phyloP scores from a whole-genome alignment of 2,329 filamentous ascomycete species.

The Cladosporium sp. region DNA sequence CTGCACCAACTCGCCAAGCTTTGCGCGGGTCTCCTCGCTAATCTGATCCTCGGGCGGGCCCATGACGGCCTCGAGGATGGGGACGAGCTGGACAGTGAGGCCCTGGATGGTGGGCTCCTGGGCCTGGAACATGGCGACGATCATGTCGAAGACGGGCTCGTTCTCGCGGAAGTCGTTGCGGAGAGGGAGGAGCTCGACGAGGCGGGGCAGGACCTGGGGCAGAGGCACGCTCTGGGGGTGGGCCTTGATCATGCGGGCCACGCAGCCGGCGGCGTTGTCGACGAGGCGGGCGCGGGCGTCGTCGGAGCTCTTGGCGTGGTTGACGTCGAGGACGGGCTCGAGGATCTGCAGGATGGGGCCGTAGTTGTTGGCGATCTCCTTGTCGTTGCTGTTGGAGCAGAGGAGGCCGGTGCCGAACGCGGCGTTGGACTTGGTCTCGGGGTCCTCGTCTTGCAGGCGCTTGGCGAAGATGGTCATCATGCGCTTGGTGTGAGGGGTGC shows the following conservation, averaged over 20 bases:
- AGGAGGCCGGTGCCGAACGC: constrained; percentile 87
- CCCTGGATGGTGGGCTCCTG: constrained; percentile 66
- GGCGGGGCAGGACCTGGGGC: constrained; percentile 71
- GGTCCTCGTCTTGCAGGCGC: constrained; percentile 82
- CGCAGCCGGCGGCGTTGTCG: constrained; percentile 89
- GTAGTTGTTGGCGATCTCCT: constrained; percentile 71
- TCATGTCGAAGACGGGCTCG: constrained; percentile 84
- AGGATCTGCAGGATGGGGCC: constrained; percentile 76
- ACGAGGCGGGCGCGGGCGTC: constrained; percentile 76
- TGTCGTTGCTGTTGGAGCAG: constrained; percentile 73
- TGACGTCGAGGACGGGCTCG: constrained; percentile 68
- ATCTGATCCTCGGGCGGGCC: constrained; percentile 70
- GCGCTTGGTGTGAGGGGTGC: constrained; percentile 72
- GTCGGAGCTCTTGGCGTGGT: constrained; percentile 35
- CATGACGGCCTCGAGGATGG: constrained; percentile 69
- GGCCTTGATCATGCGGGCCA: constrained; percentile 86
- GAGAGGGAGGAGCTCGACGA: constrained; percentile 76
- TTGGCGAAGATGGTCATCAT: constrained; percentile 79
- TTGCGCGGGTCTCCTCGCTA: constrained; percentile 63
- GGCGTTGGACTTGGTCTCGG: constrained; percentile 90
- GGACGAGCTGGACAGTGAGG: constrained; percentile 65
- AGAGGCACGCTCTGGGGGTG: constrained; percentile 81
- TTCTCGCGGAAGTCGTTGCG: constrained; percentile 97
- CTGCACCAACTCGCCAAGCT: constrained; percentile 57
- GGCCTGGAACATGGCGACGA: constrained; percentile 75